phyloP scores from a whole-genome alignment of 2,329 filamentous ascomycete species.

The Colletotrichum australisinense region DNA sequence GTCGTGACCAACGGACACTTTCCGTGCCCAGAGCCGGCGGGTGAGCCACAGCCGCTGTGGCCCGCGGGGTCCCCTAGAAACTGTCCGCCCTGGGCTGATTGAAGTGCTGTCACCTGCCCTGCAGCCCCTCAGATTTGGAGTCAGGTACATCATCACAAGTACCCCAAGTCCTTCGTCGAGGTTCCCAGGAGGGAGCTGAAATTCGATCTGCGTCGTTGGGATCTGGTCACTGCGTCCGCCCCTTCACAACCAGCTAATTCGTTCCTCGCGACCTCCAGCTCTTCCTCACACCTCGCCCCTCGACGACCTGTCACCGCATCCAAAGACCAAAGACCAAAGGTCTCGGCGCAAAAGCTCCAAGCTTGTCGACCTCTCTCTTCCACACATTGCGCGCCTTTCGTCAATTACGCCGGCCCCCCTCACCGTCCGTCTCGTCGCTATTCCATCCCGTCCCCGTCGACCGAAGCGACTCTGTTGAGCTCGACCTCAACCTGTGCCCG shows the following conservation, averaged over 20 bases:
- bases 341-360: background rate
- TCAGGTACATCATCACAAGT: background rate
- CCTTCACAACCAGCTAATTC: slow-evolving; percentile 9
- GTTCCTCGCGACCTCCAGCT: slow-evolving; percentile 6
- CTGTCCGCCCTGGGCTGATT: no score
- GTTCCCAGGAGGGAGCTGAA: background rate
- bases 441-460: background rate
- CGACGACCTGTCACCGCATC: slow-evolving; percentile 3
- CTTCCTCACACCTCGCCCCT: slow-evolving; percentile 13
- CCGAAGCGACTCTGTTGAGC: background rate
- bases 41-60: background rate
- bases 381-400: background rate
- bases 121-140: background rate
- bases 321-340: background rate
- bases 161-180: background rate
- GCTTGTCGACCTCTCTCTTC: background rate
- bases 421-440: background rate
- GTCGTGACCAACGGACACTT: background rate
- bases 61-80: background rate
- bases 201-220: background rate
- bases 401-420: background rate
- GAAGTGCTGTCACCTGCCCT: no score
- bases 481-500: slow-evolving; percentile 4
- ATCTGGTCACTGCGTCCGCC: slow-evolving; percentile 7
- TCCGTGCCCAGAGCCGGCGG: background rate